phyloP scores from a whole-genome alignment of 768 basidiomycete species.

The Udeniomyces megalosporus region DNA sequence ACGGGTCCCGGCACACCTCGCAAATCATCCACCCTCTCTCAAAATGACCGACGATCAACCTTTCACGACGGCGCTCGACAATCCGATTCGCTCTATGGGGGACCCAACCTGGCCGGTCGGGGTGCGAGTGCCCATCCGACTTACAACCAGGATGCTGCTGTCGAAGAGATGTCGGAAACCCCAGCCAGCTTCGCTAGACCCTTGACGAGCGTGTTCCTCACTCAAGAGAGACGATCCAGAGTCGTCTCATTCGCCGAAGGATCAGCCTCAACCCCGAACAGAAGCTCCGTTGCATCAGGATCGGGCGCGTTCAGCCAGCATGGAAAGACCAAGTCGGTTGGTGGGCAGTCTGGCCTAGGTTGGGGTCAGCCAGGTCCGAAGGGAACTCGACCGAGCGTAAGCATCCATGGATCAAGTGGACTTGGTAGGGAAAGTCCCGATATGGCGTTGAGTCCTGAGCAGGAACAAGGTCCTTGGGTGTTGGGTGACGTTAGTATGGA shows the following conservation, averaged over 20 bases:
- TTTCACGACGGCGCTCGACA: background rate
- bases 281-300: conserved; percentile 26
- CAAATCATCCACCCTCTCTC: background rate
- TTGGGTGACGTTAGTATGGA: background rate
- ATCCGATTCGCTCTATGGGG: background rate
- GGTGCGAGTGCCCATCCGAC: background rate
- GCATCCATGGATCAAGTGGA: background rate
- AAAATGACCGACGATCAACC: background rate
- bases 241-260: conserved; percentile 27
- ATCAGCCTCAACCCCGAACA: conserved; percentile 18
- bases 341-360: background rate
- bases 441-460: conserved; percentile 25
- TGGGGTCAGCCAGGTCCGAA: background rate
- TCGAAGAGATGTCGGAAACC: background rate
- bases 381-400: background rate
- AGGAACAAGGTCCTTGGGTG: conserved; percentile 23
- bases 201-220: background rate
- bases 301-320: conserved; percentile 14
- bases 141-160: too few species aligned
- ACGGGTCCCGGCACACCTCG: too few species aligned
- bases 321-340: conserved; percentile 5
- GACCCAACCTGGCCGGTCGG: background rate
- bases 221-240: background rate
- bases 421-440: conserved; percentile 4
- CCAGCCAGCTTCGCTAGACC: conserved; percentile 1